Evolutionary conservation across 352 stramenopile genomes (phyloP), one percentile per base, ranked within the genome.

Genomic region (Phytophthora foliorum): DNA sequence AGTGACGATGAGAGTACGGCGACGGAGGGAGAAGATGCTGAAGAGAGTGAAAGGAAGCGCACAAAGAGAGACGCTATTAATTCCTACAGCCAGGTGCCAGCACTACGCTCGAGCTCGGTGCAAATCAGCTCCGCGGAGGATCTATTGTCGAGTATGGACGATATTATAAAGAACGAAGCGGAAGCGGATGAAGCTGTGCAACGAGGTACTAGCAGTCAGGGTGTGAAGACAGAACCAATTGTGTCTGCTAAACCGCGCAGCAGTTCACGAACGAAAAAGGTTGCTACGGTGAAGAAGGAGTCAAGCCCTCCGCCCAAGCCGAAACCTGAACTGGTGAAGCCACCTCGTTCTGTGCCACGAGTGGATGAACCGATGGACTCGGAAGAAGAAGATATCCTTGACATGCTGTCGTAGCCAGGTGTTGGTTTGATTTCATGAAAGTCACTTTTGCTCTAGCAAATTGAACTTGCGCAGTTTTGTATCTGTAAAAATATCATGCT

Each of bases 351-450:
- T 32, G n/a, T 32, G 4, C 51, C 57, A 55, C 51, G 51, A 14
- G 60, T 58, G 14, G 71, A 76, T 17, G 55, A 64, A 53, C 3
- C 66, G 6, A 60, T 80, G 19, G 57, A 84, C 25, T 86, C 73
- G 10, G 78, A 84, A 17, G 79, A 88, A 58, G 82, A 88, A 57
- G 80, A 88, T 39, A 78, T 90, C 24, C 52, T 88, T n/a, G 73
- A 87, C 54, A 86, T 88, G 67, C 44, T 88, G 38, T 69, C 50
- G 54, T 70, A 68, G 36, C 3, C 36, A 17, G 16, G n/a, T n/a
- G n/a, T 29, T 29, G 6, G 25, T 29, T 6, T 29, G 25, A 29
- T 29, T 29, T 6, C 25, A 29, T 6, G 25, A 29, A 29, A 29
- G 25, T 29, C 25, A 29, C 25, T 29, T 29, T 29, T 29, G 25